Percentiles rank a stretch among this genome's conserved stretches.
These are phyloP conservation scores for Acacia concinna DNA, from an alignment of 331 rosid genomes.

Conservation along the genomic window DNA sequence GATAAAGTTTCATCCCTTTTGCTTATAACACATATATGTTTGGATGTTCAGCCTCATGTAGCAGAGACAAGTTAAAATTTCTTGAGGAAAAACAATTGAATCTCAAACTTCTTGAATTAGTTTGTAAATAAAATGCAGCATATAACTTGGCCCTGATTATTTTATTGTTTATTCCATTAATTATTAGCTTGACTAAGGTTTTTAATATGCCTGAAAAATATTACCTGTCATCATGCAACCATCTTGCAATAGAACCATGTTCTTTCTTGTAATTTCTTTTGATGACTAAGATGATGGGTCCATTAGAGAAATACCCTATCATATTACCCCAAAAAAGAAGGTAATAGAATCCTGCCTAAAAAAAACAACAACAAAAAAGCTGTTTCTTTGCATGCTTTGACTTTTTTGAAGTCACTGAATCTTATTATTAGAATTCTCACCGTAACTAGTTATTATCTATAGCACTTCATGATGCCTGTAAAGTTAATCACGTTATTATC, in stretches of 20 bases:
- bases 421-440: not conserved
- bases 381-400: not conserved
- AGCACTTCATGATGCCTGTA: not conserved
- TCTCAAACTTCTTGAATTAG: not conserved
- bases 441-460: not conserved
- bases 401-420: not conserved
- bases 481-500: too few species aligned
- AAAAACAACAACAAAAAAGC: not conserved
- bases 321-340: not conserved
- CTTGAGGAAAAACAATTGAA: not conserved
- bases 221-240: not conserved
- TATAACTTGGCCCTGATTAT: not conserved
- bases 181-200: not conserved
- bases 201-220: not conserved
- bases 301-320: not conserved
- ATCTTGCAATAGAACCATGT: not conserved
- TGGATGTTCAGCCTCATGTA: not conserved
- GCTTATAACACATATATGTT: not conserved
- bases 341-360: not conserved
- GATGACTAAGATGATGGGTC: not conserved
- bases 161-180: not conserved
- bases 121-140: not conserved
- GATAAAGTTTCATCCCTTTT: not conserved
- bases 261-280: not conserved
- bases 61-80: not conserved